Base-by-base conservation (phyloP, 2,329 filamentous ascomycete genomes). In the Dactylellina haptotyla region DNA sequence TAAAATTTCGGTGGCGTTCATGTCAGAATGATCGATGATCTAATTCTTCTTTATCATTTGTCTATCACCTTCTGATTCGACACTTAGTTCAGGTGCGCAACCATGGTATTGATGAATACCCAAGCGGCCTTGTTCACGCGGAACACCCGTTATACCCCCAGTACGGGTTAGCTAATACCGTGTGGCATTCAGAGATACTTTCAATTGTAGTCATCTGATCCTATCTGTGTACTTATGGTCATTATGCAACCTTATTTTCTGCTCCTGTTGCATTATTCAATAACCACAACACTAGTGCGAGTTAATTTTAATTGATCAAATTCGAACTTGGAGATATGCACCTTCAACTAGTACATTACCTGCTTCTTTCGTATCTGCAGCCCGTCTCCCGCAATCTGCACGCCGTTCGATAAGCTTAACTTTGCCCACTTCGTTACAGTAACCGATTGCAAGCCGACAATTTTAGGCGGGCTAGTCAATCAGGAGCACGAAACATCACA, bases 321-420 rank as follows among this genome's bases (percentile, higher is more conserved):
- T 54, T 5, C 8, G 10, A 54, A 32, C 32, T 30, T 16, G 30
- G 39, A 23, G 34, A 56, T 53, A n/a, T 32, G 9, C 12, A 12
- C 12, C 28, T 8, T 32, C 16, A 26, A 30, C 26, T 34, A 18
- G 9, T 16, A 18, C 18, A 32, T 54, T 54, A 72, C 67, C 67
- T 72, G 65, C 67, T 71, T 12, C 30, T 71, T 72, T 61, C 3
- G 41, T 43, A 20, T 12, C 28, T 28, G 10, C 37, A 25, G 34
- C 25, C 25, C 18, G 39, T 51, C 26, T 41, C 46, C 41, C 46
- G 26, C n/a, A 62, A 56, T 57, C 37, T 41, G 20, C 30, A 48
- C n/a, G 30, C 4, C 23, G 12, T n/a, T 39, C 32, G 50, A 71
- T 57, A 64, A 64, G 67, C 59, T 71, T 71, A 71, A 57, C 18